A percentile compares a stretch with the other conserved stretches of the same genome.
Evolutionary conservation across 177 flowering plant species (phyloP).

Genomic region (Vitis hybrid): DNA sequence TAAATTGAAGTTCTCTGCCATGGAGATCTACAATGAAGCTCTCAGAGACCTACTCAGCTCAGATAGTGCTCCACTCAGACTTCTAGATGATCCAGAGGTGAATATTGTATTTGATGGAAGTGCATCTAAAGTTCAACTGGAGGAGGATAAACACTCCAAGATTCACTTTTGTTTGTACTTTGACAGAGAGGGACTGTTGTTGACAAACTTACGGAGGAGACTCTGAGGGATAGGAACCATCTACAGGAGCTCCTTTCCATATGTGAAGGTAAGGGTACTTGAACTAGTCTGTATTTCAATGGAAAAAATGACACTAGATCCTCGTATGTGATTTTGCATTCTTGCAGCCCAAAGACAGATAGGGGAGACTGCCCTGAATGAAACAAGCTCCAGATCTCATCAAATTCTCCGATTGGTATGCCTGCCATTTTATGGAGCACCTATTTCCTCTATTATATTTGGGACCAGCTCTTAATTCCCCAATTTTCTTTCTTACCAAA

Average conservation of each 20-base stretch:
- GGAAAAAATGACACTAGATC: neutral
- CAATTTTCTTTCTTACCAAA: neutral
- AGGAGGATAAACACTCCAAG: too few species aligned
- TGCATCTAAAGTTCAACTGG: neutral
- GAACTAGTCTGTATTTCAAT: neutral
- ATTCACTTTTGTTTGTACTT: neutral
- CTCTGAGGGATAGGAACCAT: constrained; percentile 57
- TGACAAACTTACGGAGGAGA: constrained; percentile 79
- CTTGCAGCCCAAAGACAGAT: constrained; percentile 85
- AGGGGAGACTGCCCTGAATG: constrained; percentile 92
- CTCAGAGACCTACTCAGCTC: constrained; percentile 83
- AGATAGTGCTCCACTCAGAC: constrained; percentile 70
- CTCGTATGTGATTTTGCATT: constrained; percentile 8
- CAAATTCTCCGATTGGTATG: constrained; percentile 91
- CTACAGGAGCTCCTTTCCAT: constrained; percentile 67
- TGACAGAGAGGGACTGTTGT: constrained; percentile 86
- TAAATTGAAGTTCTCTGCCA: constrained; percentile 81
- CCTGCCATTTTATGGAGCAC: neutral
- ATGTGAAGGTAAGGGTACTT: constrained; percentile 66
- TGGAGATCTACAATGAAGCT: constrained; percentile 95
- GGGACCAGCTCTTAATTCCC: neutral
- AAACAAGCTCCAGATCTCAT: constrained; percentile 96
- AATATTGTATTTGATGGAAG: neutral
- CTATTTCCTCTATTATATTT: neutral
- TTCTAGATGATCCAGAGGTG: constrained; percentile 98